Conservation (phyloP, 225 moss, liverwort and hornwort species). For the Polytrichum formosum region DNA sequence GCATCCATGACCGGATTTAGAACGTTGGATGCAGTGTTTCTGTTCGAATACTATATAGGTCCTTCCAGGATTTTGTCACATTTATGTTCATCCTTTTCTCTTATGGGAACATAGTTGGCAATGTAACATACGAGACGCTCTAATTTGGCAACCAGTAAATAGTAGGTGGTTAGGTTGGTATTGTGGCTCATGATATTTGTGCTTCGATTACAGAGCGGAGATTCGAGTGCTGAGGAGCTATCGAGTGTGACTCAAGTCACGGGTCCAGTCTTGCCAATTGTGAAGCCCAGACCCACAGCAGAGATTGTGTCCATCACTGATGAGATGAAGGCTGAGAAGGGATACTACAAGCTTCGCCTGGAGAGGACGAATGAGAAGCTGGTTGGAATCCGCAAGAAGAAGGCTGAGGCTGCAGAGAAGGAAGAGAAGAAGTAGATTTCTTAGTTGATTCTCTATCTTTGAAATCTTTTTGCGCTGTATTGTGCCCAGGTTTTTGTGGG, state of each 20-base stretch:
- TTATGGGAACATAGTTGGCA: too few relatives aligned
- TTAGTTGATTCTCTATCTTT: conserved; percentile 15
- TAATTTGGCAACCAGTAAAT: too few relatives aligned
- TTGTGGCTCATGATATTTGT: not conserved
- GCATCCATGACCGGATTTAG: too few relatives aligned
- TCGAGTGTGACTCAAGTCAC: conserved; percentile 57
- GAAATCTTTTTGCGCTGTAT: conserved; percentile 11
- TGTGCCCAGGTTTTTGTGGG: conserved; percentile 9
- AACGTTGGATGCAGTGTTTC: too few relatives aligned
- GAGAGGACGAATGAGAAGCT: conserved; percentile 71
- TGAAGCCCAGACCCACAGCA: conserved; percentile 46
- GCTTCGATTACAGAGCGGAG: conserved; percentile 38
- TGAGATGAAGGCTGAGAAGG: conserved; percentile 64
- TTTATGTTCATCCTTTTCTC: too few relatives aligned
- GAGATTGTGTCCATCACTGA: conserved; percentile 58
- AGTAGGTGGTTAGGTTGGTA: too few relatives aligned
- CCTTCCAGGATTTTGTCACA: too few relatives aligned
- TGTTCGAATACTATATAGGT: too few relatives aligned
- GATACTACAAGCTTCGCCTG: conserved; percentile 58
- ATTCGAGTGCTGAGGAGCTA: conserved; percentile 62
- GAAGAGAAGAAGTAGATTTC: conserved; percentile 64
- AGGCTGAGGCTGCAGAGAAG: conserved; percentile 67
- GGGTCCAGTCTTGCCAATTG: conserved; percentile 60
- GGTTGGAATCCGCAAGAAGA: conserved; percentile 71
- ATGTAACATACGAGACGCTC: too few relatives aligned